Base-by-base conservation (phyloP, 2,329 filamentous ascomycete genomes). In the Penicillium sp. region DNA sequence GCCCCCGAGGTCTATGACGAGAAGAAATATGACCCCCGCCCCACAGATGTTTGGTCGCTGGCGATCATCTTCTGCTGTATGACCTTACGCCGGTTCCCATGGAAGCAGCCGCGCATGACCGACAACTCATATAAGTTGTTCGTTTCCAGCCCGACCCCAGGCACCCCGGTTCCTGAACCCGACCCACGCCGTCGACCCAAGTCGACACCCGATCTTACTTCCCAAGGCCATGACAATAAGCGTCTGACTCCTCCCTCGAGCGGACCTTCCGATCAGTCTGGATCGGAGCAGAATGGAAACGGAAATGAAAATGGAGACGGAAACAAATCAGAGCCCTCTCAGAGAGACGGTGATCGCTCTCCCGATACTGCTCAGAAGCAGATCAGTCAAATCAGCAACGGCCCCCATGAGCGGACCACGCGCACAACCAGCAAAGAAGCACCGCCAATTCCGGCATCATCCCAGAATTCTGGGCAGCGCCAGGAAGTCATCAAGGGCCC, bases 21-120 rank as follows among this genome's bases (percentile, higher is more conserved):
- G 60, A 86, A 89, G 62, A 92, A 92, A 70, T 99, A 99, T 72
- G 92, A 99, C 68, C 92, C 94, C 1, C 89, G 92, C 60, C 90
- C 92, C 7, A 90, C 93, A 1, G 94, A 99, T 76, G 92, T 99
- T 57, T 99, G 94, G 94, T 99, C 94, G 11, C 81, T 99, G 57
- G 94, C 93, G 18, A 99, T 99, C 66, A 97, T 99, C 53, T 99
- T 93, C 76, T 97, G 94, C 76, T 99, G 94, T 79, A 99, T 99
- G 94, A 94, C 91, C 5, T 80, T 99, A 40, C 85, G 94, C 22
- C 82, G 94, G 35, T 99, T 99, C 70, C 94, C 94, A 0, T 99
- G 94, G 94, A 99, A 99, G 77, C 87, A 95, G 35, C 94, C 94
- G 5, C 86, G 92, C 39, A 79, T 92, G 72, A 90, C 90, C 4